Conservation (phyloP, 176 grass and related monocot species). For the Avena eriantha region DNA sequence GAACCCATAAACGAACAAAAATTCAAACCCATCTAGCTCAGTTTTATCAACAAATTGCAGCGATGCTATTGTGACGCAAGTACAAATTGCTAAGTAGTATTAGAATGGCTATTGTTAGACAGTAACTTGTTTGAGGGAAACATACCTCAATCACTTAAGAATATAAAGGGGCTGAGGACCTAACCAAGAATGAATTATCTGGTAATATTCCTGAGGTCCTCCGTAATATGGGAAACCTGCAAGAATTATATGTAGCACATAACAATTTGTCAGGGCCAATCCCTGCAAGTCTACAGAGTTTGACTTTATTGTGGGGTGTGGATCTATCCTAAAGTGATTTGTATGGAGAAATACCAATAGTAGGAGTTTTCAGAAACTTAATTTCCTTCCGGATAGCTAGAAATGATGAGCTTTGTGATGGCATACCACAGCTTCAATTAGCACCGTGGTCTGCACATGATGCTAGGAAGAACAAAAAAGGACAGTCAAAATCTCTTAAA, state of each 20-base stretch:
- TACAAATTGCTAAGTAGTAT: too few species aligned
- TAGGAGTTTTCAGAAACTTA: slow-evolving; percentile 39
- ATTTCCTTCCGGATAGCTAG: slow-evolving; percentile 23
- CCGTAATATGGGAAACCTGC: background rate
- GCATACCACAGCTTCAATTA: slow-evolving; percentile 22
- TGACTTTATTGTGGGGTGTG: background rate
- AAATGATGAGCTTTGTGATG: slow-evolving; percentile 28
- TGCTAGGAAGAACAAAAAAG: background rate
- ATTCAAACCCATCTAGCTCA: too few species aligned
- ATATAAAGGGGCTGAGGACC: slow-evolving; percentile 42
- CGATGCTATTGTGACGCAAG: too few species aligned
- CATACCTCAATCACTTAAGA: background rate
- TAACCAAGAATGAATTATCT: slow-evolving; percentile 32
- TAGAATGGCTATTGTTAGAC: too few species aligned
- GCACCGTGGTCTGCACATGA: background rate
- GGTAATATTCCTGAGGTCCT: slow-evolving; percentile 11
- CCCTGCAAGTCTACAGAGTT: slow-evolving; percentile 18
- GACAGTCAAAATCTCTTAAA: background rate
- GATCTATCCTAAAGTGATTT: slow-evolving; percentile 47
- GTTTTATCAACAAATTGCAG: too few species aligned
- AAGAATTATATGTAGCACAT: slow-evolving; percentile 23
- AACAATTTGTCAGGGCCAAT: slow-evolving; percentile 48
- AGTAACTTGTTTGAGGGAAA: too few species aligned
- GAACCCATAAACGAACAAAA: too few species aligned
- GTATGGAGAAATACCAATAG: slow-evolving; percentile 32